Percentiles rank a stretch among this genome's conserved stretches.
Conservation (phyloP, 345 rosid species). For the Acer saccharum region DNA sequence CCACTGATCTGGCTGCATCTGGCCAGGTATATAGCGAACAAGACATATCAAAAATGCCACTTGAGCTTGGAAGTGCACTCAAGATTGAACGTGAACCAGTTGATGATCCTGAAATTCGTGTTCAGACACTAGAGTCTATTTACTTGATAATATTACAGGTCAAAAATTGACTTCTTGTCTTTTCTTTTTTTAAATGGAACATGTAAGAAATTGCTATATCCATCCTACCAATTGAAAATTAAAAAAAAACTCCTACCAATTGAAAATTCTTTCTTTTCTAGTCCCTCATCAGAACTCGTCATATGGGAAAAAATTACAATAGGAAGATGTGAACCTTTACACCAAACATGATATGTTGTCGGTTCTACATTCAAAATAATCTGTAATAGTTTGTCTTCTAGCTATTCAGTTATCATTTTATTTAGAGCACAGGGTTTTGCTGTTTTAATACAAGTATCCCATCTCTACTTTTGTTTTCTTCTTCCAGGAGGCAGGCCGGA, state of each 20-base stretch:
- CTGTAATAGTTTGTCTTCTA: background rate
- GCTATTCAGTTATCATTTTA: background rate
- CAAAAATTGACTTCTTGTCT: conserved; percentile 8
- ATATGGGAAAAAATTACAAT: background rate
- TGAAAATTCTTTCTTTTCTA: background rate
- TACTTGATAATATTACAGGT: conserved; percentile 85
- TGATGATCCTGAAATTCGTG: conserved; percentile 75
- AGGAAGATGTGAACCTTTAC: background rate
- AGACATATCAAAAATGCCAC: conserved; percentile 79
- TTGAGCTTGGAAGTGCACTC: conserved; percentile 84
- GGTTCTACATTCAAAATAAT: background rate
- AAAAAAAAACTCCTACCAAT: background rate
- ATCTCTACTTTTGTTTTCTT: background rate
- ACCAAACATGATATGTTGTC: background rate
- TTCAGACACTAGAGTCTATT: conserved; percentile 81
- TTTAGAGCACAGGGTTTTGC: background rate
- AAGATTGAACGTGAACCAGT: conserved; percentile 87
- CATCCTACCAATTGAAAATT: background rate
- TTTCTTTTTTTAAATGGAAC: background rate
- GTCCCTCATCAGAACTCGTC: background rate
- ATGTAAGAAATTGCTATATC: background rate
- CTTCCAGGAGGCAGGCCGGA: conserved; percentile 76
- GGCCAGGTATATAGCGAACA: conserved; percentile 61
- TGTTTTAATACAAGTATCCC: background rate
- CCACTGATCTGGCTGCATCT: conserved; percentile 12